A percentile compares a stretch with the other conserved stretches of the same genome.
Evolutionary conservation across 257 asterid genomes (phyloP).

Genomic region (Petrea volubilis): DNA sequence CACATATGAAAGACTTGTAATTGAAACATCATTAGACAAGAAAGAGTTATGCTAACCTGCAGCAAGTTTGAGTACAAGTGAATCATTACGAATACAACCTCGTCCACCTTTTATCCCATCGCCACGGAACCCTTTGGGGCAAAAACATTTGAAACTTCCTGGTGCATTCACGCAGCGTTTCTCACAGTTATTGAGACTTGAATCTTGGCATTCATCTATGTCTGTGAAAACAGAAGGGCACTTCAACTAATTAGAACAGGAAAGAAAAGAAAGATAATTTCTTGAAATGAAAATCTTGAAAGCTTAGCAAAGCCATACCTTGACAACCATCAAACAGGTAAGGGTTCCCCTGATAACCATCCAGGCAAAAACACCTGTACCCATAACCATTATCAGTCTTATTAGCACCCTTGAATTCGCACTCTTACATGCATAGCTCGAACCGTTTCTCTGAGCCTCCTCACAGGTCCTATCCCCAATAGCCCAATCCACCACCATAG

Average conservation of each 20-base stretch:
- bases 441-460: no score
- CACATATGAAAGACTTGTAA: no score
- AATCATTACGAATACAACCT: not conserved
- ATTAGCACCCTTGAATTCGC: slow-evolving; percentile 1
- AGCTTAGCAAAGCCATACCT: no score
- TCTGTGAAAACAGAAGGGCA: not conserved
- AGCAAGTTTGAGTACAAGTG: not conserved
- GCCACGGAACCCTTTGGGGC: no score
- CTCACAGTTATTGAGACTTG: not conserved
- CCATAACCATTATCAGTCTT: slow-evolving; percentile 17
- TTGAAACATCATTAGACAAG: not conserved
- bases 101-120: no score
- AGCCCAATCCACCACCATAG: slow-evolving; percentile 43
- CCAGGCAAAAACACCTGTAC: slow-evolving; percentile 31
- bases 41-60: not conserved
- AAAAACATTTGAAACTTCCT: no score
- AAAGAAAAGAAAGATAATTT: no score
- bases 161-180: no score
- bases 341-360: slow-evolving; percentile 35
- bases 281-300: no score
- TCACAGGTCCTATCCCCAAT: no score
- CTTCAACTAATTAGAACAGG: no score
- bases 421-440: slow-evolving; percentile 21
- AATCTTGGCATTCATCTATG: not conserved
- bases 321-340: slow-evolving; percentile 14